Percentiles rank a stretch among this genome's conserved stretches.
Conservation (phyloP, 176 grass and related monocot genomes). For the Oropetium thomaeum region DNA sequence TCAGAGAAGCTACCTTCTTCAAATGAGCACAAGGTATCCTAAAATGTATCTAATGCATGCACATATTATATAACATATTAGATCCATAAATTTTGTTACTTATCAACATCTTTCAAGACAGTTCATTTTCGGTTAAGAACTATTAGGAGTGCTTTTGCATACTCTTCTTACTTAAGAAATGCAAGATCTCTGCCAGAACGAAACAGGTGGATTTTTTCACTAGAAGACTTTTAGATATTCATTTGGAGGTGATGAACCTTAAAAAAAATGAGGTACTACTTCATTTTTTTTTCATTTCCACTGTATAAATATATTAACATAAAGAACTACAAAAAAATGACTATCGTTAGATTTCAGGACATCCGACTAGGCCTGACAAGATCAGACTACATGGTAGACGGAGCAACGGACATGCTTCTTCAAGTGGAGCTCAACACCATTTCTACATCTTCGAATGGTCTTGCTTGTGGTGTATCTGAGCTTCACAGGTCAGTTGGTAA, state of each 20-base stretch:
- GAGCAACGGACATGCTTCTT: slow-evolving; percentile 46
- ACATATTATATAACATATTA: not conserved
- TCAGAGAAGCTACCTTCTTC: not conserved
- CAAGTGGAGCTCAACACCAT: slow-evolving; percentile 74
- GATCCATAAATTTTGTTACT: not conserved
- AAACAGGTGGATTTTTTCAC: slow-evolving; percentile 62
- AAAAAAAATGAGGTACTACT: slow-evolving; percentile 48
- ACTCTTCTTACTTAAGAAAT: not conserved
- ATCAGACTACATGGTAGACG: slow-evolving; percentile 70
- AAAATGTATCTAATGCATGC: not conserved
- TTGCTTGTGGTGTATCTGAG: slow-evolving; percentile 53
- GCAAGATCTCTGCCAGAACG: slow-evolving; percentile 29
- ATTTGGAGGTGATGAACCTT: slow-evolving; percentile 46
- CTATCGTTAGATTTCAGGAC: slow-evolving; percentile 32
- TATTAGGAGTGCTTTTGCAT: not conserved
- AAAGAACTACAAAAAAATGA: not conserved
- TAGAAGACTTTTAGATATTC: slow-evolving; percentile 58
- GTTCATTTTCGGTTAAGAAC: not conserved
- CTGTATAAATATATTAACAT: not conserved
- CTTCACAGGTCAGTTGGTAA: slow-evolving; percentile 47
- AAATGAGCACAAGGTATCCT: no score
- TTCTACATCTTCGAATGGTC: slow-evolving; percentile 61
- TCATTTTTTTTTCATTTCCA: not conserved
- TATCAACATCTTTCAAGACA: not conserved
- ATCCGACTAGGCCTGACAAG: slow-evolving; percentile 54